phyloP scores from a whole-genome alignment of 768 basidiomycete species.

The Podaxis sp. region DNA sequence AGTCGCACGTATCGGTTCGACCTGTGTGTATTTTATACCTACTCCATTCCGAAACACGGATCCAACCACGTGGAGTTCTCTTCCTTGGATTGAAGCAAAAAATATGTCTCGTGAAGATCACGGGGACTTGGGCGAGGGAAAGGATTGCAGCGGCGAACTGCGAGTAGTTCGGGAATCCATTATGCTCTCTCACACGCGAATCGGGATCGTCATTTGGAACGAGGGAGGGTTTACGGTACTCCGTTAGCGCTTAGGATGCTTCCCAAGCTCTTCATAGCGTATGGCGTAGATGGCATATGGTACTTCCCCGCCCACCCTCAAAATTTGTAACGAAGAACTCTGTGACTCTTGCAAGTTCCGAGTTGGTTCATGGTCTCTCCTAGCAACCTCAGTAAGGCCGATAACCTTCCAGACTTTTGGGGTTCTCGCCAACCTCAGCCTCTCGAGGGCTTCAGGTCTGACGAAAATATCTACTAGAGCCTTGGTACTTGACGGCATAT shows the following conservation, averaged over 20 bases:
- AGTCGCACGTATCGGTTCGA: neutral
- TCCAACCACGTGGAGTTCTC: constrained; percentile 4
- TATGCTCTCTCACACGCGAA: neutral
- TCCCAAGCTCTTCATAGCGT: neutral
- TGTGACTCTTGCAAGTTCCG: neutral
- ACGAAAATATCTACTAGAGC: neutral
- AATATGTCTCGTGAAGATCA: neutral
- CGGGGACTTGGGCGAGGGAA: neutral
- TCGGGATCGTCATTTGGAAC: neutral
- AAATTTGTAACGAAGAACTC: neutral
- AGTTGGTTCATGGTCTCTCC: neutral
- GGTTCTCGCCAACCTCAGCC: neutral
- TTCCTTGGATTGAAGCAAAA: neutral
- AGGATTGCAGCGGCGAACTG: neutral
- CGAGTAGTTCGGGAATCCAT: constrained; percentile 5
- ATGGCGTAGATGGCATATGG: neutral
- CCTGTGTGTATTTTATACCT: neutral
- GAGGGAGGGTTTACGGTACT: neutral
- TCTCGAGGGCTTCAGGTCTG: neutral
- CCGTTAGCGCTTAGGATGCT: neutral
- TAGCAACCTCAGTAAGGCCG: neutral
- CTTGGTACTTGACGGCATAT: neutral
- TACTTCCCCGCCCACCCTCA: neutral
- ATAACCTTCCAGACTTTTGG: neutral
- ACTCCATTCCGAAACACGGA: neutral